These are phyloP conservation scores for Ascosphaera aggregata DNA, from an alignment of 2,329 filamentous ascomycete species.

Conservation along the genomic window DNA sequence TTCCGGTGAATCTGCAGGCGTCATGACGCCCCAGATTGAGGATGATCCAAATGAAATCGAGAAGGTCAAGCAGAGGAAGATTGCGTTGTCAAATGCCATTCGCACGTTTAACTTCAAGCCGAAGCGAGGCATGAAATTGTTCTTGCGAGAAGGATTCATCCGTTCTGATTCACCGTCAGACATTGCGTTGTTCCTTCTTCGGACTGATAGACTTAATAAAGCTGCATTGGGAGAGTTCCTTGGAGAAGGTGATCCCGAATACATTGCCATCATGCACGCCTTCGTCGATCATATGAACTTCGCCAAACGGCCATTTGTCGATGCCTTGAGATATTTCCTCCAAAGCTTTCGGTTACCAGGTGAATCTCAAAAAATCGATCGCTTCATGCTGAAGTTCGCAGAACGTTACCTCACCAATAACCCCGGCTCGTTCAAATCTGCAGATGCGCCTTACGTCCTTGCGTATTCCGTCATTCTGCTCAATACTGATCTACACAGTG, in stretches of 20 bases:
- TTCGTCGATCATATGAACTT: constrained; percentile 97
- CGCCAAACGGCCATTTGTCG: constrained; percentile 71
- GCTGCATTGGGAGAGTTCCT: constrained; percentile 81
- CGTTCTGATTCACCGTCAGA: constrained; percentile 52
- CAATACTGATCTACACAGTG: constrained; percentile 88
- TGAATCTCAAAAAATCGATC: constrained; percentile 96
- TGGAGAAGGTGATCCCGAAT: constrained; percentile 77
- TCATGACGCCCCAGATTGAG: constrained; percentile 42
- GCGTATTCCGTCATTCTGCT: constrained; percentile 93
- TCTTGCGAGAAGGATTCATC: constrained; percentile 75
- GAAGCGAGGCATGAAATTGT: constrained; percentile 68
- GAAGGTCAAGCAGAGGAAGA: constrained; percentile 83
- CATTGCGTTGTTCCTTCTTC: constrained; percentile 61
- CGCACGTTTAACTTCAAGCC: constrained; percentile 95
- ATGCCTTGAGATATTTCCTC: constrained; percentile 72
- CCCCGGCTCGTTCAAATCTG: constrained; percentile 92
- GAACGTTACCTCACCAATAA: constrained; percentile 90
- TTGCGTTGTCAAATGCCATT: constrained; percentile 69
- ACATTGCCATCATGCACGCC: constrained; percentile 94
- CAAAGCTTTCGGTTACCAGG: constrained; percentile 89
- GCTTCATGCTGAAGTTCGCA: constrained; percentile 97
- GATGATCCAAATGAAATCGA: constrained; percentile 92
- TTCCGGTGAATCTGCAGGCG: neutral
- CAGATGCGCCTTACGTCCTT: constrained; percentile 89
- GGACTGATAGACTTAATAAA: constrained; percentile 73